These are phyloP conservation scores for Aspergillus latus DNA, from an alignment of 2,329 filamentous ascomycete genomes.

Conservation along the genomic window DNA sequence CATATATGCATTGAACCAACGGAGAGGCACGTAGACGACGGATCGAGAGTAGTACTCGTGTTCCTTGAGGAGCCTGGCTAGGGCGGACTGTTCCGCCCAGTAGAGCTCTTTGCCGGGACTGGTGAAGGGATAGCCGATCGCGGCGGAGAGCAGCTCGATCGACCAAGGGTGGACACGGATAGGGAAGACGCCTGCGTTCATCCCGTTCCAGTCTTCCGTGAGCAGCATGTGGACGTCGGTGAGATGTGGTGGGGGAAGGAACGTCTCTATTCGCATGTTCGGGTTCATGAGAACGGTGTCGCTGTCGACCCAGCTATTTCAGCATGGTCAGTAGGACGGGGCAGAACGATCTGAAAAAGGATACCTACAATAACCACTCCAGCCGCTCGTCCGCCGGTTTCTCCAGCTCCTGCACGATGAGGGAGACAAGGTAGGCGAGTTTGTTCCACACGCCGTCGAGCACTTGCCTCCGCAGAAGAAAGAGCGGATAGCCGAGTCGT, in stretches of 20 bases:
- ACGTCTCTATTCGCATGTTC: conserved; percentile 33
- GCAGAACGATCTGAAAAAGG: not conserved
- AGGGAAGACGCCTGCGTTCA: conserved; percentile 38
- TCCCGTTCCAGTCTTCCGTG: conserved; percentile 33
- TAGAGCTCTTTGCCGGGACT: conserved; percentile 24
- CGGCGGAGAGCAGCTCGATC: conserved; percentile 30
- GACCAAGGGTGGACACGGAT: conserved; percentile 38
- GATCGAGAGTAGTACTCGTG: conserved; percentile 21
- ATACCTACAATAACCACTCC: conserved; percentile 34
- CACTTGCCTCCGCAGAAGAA: conserved; percentile 43
- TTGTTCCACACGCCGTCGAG: conserved; percentile 49
- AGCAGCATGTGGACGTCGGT: conserved; percentile 32
- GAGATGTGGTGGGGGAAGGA: conserved; percentile 33
- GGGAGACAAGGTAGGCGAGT: conserved; percentile 43
- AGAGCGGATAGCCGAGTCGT: conserved; percentile 44
- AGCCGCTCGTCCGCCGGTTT: conserved; percentile 28
- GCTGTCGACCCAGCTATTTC: conserved; percentile 35
- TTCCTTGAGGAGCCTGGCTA: conserved; percentile 10
- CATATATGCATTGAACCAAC: conserved; percentile 23
- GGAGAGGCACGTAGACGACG: conserved; percentile 16
- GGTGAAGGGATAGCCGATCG: conserved; percentile 26
- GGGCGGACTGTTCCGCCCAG: conserved; percentile 21
- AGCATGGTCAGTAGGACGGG: too few species aligned
- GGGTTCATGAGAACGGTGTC: conserved; percentile 38
- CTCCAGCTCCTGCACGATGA: conserved; percentile 31